phyloP scores from a whole-genome alignment of 2,329 filamentous ascomycete genomes.

The Fusarium continuum region DNA sequence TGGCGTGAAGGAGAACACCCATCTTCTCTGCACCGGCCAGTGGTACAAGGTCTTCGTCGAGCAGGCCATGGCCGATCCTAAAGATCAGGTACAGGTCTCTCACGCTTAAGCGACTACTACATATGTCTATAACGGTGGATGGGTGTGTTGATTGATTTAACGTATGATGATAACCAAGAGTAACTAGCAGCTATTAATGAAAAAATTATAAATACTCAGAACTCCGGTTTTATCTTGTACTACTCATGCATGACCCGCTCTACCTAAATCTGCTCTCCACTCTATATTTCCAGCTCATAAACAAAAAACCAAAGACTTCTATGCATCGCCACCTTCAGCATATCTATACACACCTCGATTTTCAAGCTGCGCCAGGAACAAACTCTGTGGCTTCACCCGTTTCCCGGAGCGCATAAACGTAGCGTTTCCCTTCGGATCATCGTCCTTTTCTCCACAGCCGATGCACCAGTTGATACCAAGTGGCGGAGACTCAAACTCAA shows the following conservation, averaged over 20 bases:
- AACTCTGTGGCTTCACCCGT: conserved; percentile 16
- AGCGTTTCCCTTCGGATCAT: conserved; percentile 2
- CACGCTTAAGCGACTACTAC: not conserved
- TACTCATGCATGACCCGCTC: accelerated
- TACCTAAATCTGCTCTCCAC: too few species aligned
- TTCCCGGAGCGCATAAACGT: not conserved
- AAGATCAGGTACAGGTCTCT: conserved; percentile 11
- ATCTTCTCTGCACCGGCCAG: conserved; percentile 35
- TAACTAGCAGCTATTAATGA: conserved; percentile 6
- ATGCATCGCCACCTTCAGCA: not conserved
- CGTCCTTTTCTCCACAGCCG: conserved; percentile 3
- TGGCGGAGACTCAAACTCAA: conserved; percentile 25
- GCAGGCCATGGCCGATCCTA: conserved; percentile 30
- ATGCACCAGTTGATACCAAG: conserved; percentile 39
- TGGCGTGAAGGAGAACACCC: conserved; percentile 46
- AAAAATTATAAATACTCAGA: not conserved
- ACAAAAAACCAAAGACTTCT: too few species aligned
- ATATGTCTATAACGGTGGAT: not conserved
- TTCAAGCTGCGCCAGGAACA: conserved; percentile 27
- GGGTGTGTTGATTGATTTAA: not conserved
- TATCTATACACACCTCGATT: conserved; percentile 3
- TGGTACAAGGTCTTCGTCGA: conserved; percentile 41
- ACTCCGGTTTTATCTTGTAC: not conserved
- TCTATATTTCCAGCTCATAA: too few species aligned
- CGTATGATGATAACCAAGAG: conserved; percentile 25